Evolutionary conservation across 768 basidiomycete species (phyloP).

Genomic region (Tylopilus rubrobrunneus): DNA sequence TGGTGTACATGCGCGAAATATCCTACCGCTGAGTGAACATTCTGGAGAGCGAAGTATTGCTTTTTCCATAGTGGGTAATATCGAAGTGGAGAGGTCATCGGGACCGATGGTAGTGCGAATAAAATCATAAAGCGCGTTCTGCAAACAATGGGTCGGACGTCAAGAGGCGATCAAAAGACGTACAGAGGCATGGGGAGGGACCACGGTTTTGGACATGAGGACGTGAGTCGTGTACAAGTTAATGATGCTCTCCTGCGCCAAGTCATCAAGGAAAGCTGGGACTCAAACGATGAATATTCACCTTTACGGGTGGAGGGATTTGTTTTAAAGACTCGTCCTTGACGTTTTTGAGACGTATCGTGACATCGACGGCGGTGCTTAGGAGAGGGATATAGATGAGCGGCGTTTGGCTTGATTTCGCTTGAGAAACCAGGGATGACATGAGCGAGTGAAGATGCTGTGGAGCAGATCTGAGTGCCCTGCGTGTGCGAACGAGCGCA

Average conservation of each 20-base stretch:
- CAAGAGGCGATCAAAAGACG: constrained; percentile 16
- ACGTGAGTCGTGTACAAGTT: constrained; percentile 56
- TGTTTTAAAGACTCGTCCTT: constrained; percentile 40
- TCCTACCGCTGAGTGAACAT: constrained; percentile 59
- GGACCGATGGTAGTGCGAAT: constrained; percentile 47
- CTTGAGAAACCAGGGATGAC: constrained; percentile 45
- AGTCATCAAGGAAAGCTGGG: neutral
- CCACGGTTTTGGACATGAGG: constrained; percentile 61
- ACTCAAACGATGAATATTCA: constrained; percentile 13
- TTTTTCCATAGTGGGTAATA: constrained; percentile 78
- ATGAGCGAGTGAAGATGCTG: constrained; percentile 49
- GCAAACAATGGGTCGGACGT: constrained; percentile 10
- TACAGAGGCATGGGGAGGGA: constrained; percentile 61
- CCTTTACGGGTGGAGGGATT: constrained; percentile 47
- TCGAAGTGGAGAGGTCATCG: constrained; percentile 46
- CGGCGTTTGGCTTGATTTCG: constrained; percentile 47
- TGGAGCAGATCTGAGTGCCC: constrained; percentile 66
- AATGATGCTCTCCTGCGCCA: constrained; percentile 51
- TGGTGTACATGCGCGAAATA: neutral
- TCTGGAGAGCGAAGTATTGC: constrained; percentile 81
- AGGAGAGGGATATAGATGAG: constrained; percentile 49
- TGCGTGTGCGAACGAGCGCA: constrained; percentile 54
- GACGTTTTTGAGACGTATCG: constrained; percentile 60
- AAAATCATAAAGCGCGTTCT: constrained; percentile 62
- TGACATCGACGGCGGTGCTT: constrained; percentile 67